A percentile compares a stretch with the other conserved stretches of the same genome.
Conservation (phyloP, 2,329 filamentous ascomycete species). For the Hyphodiscus sp. region DNA sequence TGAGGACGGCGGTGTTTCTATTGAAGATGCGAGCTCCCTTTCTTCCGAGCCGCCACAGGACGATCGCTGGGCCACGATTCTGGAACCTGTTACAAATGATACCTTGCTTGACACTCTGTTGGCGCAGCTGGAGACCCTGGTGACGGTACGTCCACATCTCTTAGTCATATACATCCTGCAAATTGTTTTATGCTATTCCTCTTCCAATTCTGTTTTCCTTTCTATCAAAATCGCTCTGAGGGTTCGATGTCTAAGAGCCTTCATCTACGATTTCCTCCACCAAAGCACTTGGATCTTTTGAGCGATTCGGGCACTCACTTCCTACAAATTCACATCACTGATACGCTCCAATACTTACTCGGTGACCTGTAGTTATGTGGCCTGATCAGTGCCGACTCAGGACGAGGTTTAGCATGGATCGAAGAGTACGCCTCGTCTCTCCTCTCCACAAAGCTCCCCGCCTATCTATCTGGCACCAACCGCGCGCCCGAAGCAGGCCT, state of each 20-base stretch:
- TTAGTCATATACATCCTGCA: too few species aligned
- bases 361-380: constrained; percentile 1
- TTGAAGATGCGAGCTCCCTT: not conserved
- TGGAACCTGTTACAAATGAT: constrained; percentile 57
- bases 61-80: constrained; percentile 45
- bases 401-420: constrained; percentile 45
- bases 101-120: constrained; percentile 63
- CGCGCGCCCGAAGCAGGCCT: constrained; percentile 46
- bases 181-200: too few species aligned
- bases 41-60: constrained; percentile 5
- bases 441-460: constrained; percentile 45
- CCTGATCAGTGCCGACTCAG: constrained; percentile 32
- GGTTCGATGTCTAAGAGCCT: not conserved
- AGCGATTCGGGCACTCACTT: not conserved
- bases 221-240: too few species aligned
- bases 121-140: constrained; percentile 53
- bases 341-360: not conserved
- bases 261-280: not conserved
- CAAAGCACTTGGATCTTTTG: not conserved
- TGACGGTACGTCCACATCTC: constrained; percentile 8
- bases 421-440: constrained; percentile 49
- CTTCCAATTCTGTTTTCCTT: too few species aligned
- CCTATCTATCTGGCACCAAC: constrained; percentile 39
- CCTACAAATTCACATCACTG: constrained; percentile 1
- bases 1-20: constrained; percentile 30